A percentile compares a stretch with the other conserved stretches of the same genome.
These are phyloP conservation scores for Lichtheimia corymbifera DNA, from an alignment of 371 early-diverging fungal genomes.

Conservation along the genomic window DNA sequence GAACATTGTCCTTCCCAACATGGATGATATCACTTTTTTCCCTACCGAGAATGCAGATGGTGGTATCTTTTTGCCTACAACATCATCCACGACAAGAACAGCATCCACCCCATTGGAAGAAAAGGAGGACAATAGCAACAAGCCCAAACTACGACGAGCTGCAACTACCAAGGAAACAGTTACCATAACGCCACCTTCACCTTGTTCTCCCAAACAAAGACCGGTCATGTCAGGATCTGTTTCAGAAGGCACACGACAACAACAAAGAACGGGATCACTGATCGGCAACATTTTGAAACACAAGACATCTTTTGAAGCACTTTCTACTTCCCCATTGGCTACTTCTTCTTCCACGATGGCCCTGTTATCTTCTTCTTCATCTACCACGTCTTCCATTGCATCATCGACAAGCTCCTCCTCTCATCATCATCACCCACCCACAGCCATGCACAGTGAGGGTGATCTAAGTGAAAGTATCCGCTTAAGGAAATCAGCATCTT, in stretches of 20 bases:
- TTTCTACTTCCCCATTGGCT: not conserved
- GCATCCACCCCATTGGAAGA: no score
- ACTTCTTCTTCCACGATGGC: not conserved
- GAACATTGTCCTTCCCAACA: constrained; percentile 84
- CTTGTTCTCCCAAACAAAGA: not conserved
- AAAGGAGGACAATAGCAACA: not conserved
- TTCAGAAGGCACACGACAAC: constrained; percentile 7
- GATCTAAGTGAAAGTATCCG: not conserved
- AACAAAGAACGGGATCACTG: constrained; percentile 2
- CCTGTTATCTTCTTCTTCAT: not conserved
- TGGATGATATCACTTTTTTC: constrained; percentile 90
- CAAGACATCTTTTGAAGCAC: constrained; percentile 3
- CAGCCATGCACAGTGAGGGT: not conserved
- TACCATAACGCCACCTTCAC: not conserved
- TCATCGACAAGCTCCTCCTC: not conserved
- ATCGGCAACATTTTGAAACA: constrained; percentile 13
- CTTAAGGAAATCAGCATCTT: constrained; percentile 19
- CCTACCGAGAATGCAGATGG: constrained; percentile 62
- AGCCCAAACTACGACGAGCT: constrained; percentile 11
- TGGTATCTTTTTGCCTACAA: constrained; percentile 45
- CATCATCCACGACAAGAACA: not conserved
- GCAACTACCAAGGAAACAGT: constrained; percentile 6
- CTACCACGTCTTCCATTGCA: not conserved
- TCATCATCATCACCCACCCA: not conserved
- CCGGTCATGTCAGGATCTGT: constrained; percentile 4